Evolutionary conservation across 1,139 yeast species (phyloP), one percentile per base, ranked within the genome.

Genomic region (Kurtzmaniella quercitrusa): DNA sequence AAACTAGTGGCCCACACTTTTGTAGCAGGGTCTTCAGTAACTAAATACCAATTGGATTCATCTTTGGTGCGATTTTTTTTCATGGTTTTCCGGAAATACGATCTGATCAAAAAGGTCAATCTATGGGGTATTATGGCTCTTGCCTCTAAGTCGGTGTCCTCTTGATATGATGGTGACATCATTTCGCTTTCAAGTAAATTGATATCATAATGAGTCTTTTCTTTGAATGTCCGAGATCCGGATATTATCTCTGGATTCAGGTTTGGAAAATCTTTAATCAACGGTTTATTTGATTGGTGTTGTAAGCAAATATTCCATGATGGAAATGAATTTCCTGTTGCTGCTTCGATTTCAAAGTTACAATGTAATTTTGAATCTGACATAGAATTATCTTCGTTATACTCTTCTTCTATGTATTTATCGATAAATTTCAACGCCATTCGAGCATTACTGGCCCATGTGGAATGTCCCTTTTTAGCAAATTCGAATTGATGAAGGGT

Each of bases 401-500:
- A n/a, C n/a, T n/a, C n/a, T n/a, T n/a, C n/a, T 47, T 70, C 70
- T 45, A 63, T 54, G 54, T 65, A 45, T 50, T 65, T 51, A 49
- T 80, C 85, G 45, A 81, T 74, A 50, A 79, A 76, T 40, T 71
- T 61, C 25, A 80, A 69, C 25, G 83, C 77, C 52, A 78, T 83
- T 45, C 82, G 63, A 3, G 85, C 79, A 59, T 79, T 79, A 10
- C 73, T 68, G 9, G 85, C 79, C 49, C 68, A 63, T 60, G 79
- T 68, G 2, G 81, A 69, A n/a, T 71, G 63, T 0, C 83, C 82
- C 45, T 73, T 74, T 55, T 77, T 79, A 44, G 69, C 67, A 52
- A 60, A 75, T 44, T 79, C 84, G 52, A 81, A 69, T 51, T 81
- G 83, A 45, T 71, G 77, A 45, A 81, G 63, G 0, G 85, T 80